Conservation (phyloP, 495 filamentous ascomycete species). For the Clohesyomyces aquaticus region DNA sequence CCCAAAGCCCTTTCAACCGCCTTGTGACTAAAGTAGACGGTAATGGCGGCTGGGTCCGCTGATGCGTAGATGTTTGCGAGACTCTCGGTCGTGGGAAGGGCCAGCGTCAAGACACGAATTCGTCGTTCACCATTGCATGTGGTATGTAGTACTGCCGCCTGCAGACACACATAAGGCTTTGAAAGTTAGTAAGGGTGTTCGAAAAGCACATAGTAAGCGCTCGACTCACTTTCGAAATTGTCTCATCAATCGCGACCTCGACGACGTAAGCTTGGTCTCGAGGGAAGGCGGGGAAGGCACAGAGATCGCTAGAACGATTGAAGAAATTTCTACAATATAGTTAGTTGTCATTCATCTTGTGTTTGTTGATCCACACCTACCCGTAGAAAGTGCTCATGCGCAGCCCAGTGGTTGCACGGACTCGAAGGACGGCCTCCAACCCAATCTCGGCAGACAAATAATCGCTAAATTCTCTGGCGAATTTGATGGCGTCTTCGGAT, state of each 20-base stretch:
- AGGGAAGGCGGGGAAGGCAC: constrained; percentile 65
- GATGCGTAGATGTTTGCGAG: constrained; percentile 92
- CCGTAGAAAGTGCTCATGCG: constrained; percentile 98
- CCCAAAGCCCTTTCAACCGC: constrained; percentile 88
- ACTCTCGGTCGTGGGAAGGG: constrained; percentile 87
- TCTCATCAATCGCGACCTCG: constrained; percentile 97
- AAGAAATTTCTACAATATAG: constrained; percentile 74
- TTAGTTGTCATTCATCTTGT: background rate
- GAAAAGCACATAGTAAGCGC: background rate
- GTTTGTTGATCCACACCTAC: too few relatives aligned
- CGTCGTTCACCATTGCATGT: constrained; percentile 96
- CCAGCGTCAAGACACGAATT: constrained; percentile 91
- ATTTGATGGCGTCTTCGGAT: constrained; percentile 94
- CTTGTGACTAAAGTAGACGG: constrained; percentile 95
- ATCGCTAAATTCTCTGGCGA: constrained; percentile 94
- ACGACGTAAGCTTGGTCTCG: constrained; percentile 98
- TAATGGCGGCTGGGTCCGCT: constrained; percentile 90
- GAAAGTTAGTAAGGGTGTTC: background rate
- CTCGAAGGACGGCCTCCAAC: constrained; percentile 92
- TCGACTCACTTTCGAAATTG: constrained; percentile 60
- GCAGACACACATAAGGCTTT: constrained; percentile 86
- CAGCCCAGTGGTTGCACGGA: constrained; percentile 90
- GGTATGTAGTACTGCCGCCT: constrained; percentile 95
- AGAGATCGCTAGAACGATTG: constrained; percentile 76
- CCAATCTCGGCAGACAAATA: constrained; percentile 95